phyloP scores from a whole-genome alignment of 495 filamentous ascomycete genomes.

The Daldinia decipiens region DNA sequence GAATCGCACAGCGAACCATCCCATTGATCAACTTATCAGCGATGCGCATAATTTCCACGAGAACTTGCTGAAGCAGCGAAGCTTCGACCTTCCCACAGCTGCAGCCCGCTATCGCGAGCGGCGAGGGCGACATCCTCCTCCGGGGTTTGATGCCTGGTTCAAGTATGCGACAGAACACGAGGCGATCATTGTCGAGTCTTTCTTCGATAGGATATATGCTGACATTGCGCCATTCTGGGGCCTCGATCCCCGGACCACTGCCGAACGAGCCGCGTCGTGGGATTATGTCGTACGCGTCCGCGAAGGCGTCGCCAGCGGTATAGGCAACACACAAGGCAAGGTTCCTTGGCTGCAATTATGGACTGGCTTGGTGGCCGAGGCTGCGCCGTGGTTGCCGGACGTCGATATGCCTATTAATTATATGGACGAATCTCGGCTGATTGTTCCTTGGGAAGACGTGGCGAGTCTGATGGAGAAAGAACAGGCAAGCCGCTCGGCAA shows the following conservation, averaged over 20 bases:
- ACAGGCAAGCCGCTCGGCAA: constrained; percentile 53
- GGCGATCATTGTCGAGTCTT: constrained; percentile 70
- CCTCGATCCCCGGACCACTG: constrained; percentile 61
- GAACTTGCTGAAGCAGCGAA: constrained; percentile 52
- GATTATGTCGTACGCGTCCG: constrained; percentile 63
- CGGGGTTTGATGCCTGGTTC: constrained; percentile 74
- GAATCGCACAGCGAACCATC: constrained; percentile 48
- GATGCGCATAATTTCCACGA: constrained; percentile 51
- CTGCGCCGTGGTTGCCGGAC: constrained; percentile 67
- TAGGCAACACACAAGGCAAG: constrained; percentile 46
- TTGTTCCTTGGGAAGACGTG: constrained; percentile 69
- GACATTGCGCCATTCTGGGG: constrained; percentile 75
- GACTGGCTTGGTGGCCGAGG: constrained; percentile 59
- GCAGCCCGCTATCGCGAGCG: constrained; percentile 66
- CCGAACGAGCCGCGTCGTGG: constrained; percentile 55
- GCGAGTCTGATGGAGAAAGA: constrained; percentile 62
- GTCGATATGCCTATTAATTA: constrained; percentile 73
- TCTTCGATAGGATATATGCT: constrained; percentile 72
- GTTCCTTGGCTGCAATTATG: constrained; percentile 65
- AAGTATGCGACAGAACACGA: constrained; percentile 64
- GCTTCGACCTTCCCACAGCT: constrained; percentile 59
- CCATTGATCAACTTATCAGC: constrained; percentile 56
- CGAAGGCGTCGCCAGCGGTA: constrained; percentile 60
- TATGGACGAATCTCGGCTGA: constrained; percentile 70
- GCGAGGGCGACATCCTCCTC: constrained; percentile 75